These are phyloP conservation scores for Epichloe sp. DNA, from an alignment of 2,329 filamentous ascomycete species.

Conservation along the genomic window DNA sequence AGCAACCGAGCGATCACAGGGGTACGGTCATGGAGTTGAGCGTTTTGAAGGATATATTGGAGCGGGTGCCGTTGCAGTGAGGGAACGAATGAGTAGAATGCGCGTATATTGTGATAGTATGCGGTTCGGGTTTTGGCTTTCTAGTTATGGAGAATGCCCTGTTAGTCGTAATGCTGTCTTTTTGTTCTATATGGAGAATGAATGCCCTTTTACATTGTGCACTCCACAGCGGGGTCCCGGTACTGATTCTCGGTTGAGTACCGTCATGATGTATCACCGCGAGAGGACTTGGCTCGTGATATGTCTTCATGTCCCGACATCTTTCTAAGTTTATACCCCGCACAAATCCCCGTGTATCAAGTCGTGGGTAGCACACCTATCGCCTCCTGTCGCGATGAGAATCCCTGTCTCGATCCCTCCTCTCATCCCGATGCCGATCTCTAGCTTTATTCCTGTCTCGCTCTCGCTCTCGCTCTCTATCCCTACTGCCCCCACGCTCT, in stretches of 20 bases:
- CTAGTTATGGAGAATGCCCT: background rate
- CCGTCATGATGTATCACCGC: background rate
- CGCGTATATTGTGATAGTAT: background rate
- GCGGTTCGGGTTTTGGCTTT: background rate
- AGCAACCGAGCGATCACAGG: slow-evolving; percentile 14
- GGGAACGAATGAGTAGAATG: background rate
- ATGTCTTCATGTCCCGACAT: too few species aligned
- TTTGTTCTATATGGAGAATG: too few species aligned
- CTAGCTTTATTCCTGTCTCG: slow-evolving; percentile 10
- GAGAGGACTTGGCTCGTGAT: background rate
- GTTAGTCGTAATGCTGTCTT: background rate
- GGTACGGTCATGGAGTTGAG: slow-evolving; percentile 26
- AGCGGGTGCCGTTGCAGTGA: slow-evolving; percentile 27
- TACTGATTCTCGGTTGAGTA: background rate
- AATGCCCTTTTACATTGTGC: background rate
- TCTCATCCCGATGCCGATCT: background rate
- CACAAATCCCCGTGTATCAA: too few species aligned
- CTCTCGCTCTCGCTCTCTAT: slow-evolving; percentile 24
- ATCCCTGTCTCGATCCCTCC: slow-evolving; percentile 3
- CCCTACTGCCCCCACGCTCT: slow-evolving; percentile 23
- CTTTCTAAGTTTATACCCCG: too few species aligned
- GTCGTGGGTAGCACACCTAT: background rate
- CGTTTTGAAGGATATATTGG: slow-evolving; percentile 29
- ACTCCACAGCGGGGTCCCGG: too few species aligned
- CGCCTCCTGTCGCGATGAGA: slow-evolving; percentile 9